Conservation (phyloP, 2,329 filamentous ascomycete genomes). For the Seiridium cupressi region DNA sequence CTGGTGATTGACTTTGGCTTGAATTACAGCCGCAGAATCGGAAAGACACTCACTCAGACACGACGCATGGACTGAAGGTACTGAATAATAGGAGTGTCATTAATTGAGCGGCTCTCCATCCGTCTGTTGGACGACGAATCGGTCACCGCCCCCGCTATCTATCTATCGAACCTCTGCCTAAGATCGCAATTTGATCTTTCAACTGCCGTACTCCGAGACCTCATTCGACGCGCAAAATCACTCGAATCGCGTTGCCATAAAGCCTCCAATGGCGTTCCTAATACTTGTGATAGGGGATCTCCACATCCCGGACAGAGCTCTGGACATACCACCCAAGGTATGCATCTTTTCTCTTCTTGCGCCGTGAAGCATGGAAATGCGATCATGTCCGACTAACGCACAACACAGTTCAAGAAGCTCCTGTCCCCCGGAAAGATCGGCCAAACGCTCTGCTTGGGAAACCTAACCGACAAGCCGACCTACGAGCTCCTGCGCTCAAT, state of each 20-base stretch:
- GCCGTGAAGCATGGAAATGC: not conserved
- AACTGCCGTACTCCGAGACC: no score
- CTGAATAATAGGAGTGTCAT: not conserved
- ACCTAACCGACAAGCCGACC: constrained; percentile 75
- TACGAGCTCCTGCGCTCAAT: constrained; percentile 79
- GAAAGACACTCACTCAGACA: no score
- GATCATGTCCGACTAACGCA: constrained; percentile 10
- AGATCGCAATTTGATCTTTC: no score
- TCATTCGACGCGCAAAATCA: no score
- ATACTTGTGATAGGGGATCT: constrained; percentile 91
- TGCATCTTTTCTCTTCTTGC: constrained; percentile 4
- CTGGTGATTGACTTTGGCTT: not conserved
- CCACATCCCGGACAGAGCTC: constrained; percentile 88
- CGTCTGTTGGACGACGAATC: not conserved
- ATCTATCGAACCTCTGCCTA: not conserved
- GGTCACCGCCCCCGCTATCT: not conserved
- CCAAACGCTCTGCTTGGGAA: constrained; percentile 77
- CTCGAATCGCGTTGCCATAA: no score
- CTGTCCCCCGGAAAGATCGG: constrained; percentile 81
- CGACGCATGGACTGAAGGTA: not conserved
- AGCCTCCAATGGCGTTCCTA: constrained; percentile 67
- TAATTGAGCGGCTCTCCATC: not conserved
- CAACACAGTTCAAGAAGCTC: constrained; percentile 74
- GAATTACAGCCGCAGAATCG: no score
- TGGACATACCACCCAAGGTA: constrained; percentile 90